phyloP scores from a whole-genome alignment of 1,139 yeast genomes.

The Diutina ranongensis region DNA sequence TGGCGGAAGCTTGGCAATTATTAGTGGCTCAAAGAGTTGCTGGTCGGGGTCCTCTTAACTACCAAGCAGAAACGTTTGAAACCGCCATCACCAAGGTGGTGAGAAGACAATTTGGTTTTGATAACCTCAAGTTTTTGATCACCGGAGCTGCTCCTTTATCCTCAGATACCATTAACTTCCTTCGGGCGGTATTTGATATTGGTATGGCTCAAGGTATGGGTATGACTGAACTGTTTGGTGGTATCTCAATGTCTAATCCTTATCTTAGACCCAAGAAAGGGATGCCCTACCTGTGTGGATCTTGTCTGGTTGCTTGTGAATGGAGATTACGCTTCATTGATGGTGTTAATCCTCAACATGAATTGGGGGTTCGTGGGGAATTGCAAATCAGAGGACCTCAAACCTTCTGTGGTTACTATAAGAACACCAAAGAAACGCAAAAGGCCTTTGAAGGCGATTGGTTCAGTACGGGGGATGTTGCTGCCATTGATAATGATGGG shows the following conservation, averaged over 20 bases:
- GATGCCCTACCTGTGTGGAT: background rate
- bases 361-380: conserved; percentile 20
- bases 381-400: conserved; percentile 29
- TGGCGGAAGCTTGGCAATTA: background rate
- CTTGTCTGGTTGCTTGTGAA: background rate
- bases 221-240: conserved; percentile 5
- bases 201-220: conserved; percentile 9
- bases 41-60: conserved; percentile 3
- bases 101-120: conserved; percentile 12
- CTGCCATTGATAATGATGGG: conserved; percentile 32
- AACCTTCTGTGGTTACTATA: conserved; percentile 25
- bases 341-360: background rate
- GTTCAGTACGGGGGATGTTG: conserved; percentile 73
- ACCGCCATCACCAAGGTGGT: conserved; percentile 10
- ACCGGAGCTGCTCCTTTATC: conserved; percentile 15
- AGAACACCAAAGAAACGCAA: conserved; percentile 27
- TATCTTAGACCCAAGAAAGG: conserved; percentile 1
- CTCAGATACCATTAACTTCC: conserved; percentile 11
- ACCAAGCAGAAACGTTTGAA: conserved; percentile 8
- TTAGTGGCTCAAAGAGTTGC: conserved; percentile 2
- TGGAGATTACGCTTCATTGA: background rate
- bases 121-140: conserved; percentile 13
- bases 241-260: conserved; percentile 3
- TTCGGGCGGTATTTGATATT: conserved; percentile 13
- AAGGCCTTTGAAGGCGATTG: conserved; percentile 46